Base-by-base conservation (phyloP, 352 stramenopile species). In the Pythium periplocum region DNA sequence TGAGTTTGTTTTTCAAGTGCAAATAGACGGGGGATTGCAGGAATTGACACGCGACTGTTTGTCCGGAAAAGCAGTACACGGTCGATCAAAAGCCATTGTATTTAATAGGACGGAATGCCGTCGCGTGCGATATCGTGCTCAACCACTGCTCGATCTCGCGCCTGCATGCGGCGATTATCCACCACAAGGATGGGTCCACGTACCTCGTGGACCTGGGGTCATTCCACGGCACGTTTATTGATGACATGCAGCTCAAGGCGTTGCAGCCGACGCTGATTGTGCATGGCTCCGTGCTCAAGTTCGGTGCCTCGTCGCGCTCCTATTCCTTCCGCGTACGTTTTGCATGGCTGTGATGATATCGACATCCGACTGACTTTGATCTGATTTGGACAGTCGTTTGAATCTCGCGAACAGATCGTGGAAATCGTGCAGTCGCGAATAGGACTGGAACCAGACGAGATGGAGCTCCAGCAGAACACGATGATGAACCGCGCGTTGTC, bases 131-230 rank as follows among this genome's bases (percentile, higher is more conserved):
- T 35, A 80, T 93, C 30, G 83, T 91, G 37, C 62, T 93, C 7
- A 82, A 79, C 55, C 83, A 93, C 57, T 90, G 81, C 66, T 93
- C 83, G 42, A 87, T 93, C 51, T 93, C 83, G 34, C 66, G 83
- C 53, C 64, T 92, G 12, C 83, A 93, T 44, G 83, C 83, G 1
- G 68, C 71, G 0, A 69, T 93, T 31, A 66, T 93, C 5, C 81
- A 93, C 53, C 83, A 93, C 66, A 51, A 77, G 40, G 82, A 87
- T 46, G 83, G 83, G 33, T 69, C 70, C 38, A 82, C 75, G 35
- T 93, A 93, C 49, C 41, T 93, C 12, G 69, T 93, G 30, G 83
- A 93, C 50, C 55, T 93, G 37, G 73, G 78, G 39, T 93, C 83
- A 4, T 84, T 76, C 45, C 83, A 93, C 53, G 81, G 81, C 41